Conservation (phyloP, 495 filamentous ascomycete genomes). For the Mycothermus thermophilus region DNA sequence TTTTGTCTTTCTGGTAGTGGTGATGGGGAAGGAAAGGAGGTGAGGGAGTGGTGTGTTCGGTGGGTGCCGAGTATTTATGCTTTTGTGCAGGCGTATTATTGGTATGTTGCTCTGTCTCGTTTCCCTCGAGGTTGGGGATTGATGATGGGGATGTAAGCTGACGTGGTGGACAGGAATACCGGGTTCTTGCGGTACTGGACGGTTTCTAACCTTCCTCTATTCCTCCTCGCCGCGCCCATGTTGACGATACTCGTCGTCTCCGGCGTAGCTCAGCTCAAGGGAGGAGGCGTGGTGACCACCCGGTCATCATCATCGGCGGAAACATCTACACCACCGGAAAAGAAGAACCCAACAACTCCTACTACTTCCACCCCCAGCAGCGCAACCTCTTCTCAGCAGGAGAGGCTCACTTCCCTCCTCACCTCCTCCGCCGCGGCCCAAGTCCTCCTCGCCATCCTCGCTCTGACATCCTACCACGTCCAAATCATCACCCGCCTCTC, state of each 20-base stretch:
- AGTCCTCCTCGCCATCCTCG: slow-evolving; percentile 53
- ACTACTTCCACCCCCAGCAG: too few relatives aligned
- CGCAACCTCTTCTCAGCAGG: too few relatives aligned
- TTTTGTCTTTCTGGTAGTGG: slow-evolving; percentile 42
- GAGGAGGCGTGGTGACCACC: too few relatives aligned
- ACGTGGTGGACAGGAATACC: slow-evolving; percentile 46
- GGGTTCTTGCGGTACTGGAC: slow-evolving; percentile 91
- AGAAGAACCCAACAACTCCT: too few relatives aligned
- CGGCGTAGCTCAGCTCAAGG: too few relatives aligned
- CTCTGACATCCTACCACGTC: slow-evolving; percentile 70
- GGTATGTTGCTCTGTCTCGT: slow-evolving; percentile 38
- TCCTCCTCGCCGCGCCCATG: slow-evolving; percentile 70
- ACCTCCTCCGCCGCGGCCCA: slow-evolving; percentile 62
- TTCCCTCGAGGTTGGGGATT: neutral
- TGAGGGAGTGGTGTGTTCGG: slow-evolving; percentile 60
- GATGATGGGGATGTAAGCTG: neutral
- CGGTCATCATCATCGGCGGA: too few relatives aligned
- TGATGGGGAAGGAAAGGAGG: too few relatives aligned
- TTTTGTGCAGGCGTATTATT: slow-evolving; percentile 81
- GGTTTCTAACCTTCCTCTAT: slow-evolving; percentile 71
- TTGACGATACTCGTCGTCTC: slow-evolving; percentile 53
- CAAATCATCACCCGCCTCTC: slow-evolving; percentile 86
- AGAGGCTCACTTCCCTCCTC: too few relatives aligned
- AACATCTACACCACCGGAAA: too few relatives aligned
- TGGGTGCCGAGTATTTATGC: slow-evolving; percentile 71